Evolutionary conservation across 257 asterid species (phyloP).

Genomic region (Ehretia macrophylla): DNA sequence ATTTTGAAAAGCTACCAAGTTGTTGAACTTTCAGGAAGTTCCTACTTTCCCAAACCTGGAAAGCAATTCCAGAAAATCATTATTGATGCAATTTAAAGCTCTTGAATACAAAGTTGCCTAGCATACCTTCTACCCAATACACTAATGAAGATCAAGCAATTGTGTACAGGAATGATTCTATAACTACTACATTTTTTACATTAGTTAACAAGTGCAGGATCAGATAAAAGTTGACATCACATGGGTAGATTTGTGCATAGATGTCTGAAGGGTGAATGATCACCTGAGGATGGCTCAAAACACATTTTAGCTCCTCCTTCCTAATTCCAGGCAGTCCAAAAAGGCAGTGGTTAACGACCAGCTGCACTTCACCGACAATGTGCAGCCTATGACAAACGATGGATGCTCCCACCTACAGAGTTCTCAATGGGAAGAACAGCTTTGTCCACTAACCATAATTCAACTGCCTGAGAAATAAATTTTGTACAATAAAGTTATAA

Average conservation of each 20-base stretch:
- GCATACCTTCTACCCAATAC: too few relatives aligned
- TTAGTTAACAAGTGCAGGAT: too few relatives aligned
- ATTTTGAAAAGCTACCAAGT: not conserved
- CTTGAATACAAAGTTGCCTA: too few relatives aligned
- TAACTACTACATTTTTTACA: too few relatives aligned
- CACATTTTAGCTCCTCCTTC: constrained; percentile 70
- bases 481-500: constrained; percentile 10
- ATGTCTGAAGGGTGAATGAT: constrained; percentile 12
- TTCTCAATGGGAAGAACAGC: constrained; percentile 94
- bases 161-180: too few relatives aligned
- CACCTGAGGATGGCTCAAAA: constrained; percentile 95
- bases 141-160: too few relatives aligned
- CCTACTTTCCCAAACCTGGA: not conserved
- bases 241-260: too few relatives aligned
- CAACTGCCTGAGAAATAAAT: constrained; percentile 71
- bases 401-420: constrained; percentile 96
- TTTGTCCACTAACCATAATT: constrained; percentile 91
- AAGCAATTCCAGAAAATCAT: not conserved
- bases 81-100: too few relatives aligned
- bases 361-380: constrained; percentile 89
- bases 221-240: too few relatives aligned
- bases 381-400: constrained; percentile 88
- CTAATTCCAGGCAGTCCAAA: constrained; percentile 79
- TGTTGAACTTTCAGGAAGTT: not conserved
- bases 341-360: constrained; percentile 79